Evolutionary conservation across 352 stramenopile species (phyloP).

Genomic region (Globisporangium rhizosaccharum): DNA sequence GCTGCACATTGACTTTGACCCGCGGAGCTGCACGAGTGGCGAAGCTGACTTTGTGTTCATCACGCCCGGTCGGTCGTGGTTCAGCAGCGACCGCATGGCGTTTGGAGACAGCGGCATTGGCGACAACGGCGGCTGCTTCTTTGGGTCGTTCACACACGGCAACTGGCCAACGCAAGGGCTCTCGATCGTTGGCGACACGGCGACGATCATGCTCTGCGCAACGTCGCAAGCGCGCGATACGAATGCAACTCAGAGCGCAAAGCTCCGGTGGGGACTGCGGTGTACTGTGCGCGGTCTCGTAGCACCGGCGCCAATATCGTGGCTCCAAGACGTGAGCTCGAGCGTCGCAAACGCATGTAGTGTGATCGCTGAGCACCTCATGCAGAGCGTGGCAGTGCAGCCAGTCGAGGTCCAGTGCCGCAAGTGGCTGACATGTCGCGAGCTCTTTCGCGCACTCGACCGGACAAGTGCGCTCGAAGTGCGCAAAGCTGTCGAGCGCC

Average conservation of each 20-base stretch:
- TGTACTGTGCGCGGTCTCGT: constrained; percentile 47
- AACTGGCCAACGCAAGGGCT: constrained; percentile 56
- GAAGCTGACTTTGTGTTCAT: constrained; percentile 68
- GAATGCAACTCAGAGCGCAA: constrained; percentile 21
- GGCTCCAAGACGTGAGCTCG: constrained; percentile 26
- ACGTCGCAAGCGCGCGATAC: constrained; percentile 50
- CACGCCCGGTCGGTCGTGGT: constrained; percentile 49
- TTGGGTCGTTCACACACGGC: constrained; percentile 40
- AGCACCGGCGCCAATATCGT: constrained; percentile 10
- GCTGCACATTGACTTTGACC: constrained; percentile 68
- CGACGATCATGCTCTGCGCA: constrained; percentile 58
- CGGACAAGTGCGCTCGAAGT: constrained; percentile 11
- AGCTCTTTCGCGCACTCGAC: constrained; percentile 28
- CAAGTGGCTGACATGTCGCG: constrained; percentile 19
- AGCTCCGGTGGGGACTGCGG: constrained; percentile 52
- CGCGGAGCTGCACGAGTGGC: constrained; percentile 44
- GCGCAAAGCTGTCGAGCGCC: constrained; percentile 1
- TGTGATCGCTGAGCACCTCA: constrained; percentile 29
- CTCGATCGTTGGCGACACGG: constrained; percentile 54
- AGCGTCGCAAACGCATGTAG: constrained; percentile 32
- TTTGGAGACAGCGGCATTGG: constrained; percentile 56
- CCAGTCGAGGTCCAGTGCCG: constrained; percentile 24
- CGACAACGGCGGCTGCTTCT: constrained; percentile 63
- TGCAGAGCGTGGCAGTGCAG: constrained; percentile 26
- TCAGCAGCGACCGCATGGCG: constrained; percentile 48